Conservation (phyloP, 2,329 filamentous ascomycete species). For the Paracoccidioides lutzii region DNA sequence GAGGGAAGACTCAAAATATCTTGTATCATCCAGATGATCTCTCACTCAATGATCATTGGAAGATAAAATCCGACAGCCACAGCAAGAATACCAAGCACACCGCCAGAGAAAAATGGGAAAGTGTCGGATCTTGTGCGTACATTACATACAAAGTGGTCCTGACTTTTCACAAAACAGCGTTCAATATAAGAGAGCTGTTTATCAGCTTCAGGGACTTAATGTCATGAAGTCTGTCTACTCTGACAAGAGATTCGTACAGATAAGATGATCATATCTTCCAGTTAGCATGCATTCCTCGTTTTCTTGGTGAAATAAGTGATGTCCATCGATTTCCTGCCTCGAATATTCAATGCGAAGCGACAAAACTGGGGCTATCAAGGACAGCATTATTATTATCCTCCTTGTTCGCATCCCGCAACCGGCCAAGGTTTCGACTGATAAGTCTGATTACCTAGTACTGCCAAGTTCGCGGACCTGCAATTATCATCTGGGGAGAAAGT, state of each 20-base stretch:
- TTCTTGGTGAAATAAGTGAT: too few species aligned
- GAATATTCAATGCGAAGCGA: not conserved
- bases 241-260: too few species aligned
- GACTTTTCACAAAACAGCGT: too few species aligned
- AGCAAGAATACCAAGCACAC: not conserved
- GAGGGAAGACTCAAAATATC: too few species aligned
- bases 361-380: not conserved
- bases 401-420: not conserved
- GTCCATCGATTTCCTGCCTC: not conserved
- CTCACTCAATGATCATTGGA: not conserved
- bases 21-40: not conserved
- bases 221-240: too few species aligned
- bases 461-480: not conserved
- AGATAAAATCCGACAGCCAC: too few species aligned
- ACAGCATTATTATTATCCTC: not conserved
- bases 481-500: not conserved
- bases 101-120: not conserved
- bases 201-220: too few species aligned
- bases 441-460: not conserved
- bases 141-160: too few species aligned
- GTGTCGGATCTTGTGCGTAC: not conserved
- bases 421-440: not conserved
- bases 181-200: too few species aligned
- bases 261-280: too few species aligned
- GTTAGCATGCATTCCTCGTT: too few species aligned